Evolutionary conservation across 78 protist species (phyloP).

Genomic region (Trichosphaerium sp.): DNA sequence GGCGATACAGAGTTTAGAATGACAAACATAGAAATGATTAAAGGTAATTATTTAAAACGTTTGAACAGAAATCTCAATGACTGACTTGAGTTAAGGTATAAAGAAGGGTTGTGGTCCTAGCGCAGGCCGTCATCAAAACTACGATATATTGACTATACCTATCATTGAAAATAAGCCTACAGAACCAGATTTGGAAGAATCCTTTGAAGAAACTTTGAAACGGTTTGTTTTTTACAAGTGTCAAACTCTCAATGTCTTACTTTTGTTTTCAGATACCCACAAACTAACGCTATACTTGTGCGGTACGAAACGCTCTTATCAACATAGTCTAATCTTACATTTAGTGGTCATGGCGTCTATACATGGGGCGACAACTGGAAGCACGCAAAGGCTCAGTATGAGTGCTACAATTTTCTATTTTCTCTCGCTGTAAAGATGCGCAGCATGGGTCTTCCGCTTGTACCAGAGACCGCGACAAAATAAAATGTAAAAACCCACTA

Average conservation of each 20-base stretch:
- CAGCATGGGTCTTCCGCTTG: conserved; percentile 34
- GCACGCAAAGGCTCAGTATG: conserved; percentile 66
- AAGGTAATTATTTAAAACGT: conserved; percentile 56
- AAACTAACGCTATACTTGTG: conserved; percentile 75
- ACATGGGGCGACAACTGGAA: conserved; percentile 86
- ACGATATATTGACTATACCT: conserved; percentile 41
- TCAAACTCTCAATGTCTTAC: neutral
- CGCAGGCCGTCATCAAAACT: too few species aligned
- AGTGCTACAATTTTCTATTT: conserved; percentile 77
- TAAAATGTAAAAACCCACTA: too few species aligned
- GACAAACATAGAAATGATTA: conserved; percentile 84
- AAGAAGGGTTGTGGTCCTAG: too few species aligned
- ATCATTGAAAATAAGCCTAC: conserved; percentile 83
- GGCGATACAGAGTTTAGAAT: conserved; percentile 63
- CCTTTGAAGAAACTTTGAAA: conserved; percentile 16
- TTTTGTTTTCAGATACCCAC: conserved; percentile 46
- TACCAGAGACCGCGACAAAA: too few species aligned
- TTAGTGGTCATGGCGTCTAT: conserved; percentile 85
- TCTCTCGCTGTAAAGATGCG: conserved; percentile 66
- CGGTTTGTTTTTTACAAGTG: too few species aligned
- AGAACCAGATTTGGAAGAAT: conserved; percentile 38
- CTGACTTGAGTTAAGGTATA: neutral
- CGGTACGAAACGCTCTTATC: too few species aligned
- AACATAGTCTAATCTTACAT: too few species aligned
- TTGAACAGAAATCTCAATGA: neutral